Evolutionary conservation across 2,329 filamentous ascomycete genomes (phyloP), one percentile per base, ranked within the genome.

Genomic region (Xylaria polymorpha): DNA sequence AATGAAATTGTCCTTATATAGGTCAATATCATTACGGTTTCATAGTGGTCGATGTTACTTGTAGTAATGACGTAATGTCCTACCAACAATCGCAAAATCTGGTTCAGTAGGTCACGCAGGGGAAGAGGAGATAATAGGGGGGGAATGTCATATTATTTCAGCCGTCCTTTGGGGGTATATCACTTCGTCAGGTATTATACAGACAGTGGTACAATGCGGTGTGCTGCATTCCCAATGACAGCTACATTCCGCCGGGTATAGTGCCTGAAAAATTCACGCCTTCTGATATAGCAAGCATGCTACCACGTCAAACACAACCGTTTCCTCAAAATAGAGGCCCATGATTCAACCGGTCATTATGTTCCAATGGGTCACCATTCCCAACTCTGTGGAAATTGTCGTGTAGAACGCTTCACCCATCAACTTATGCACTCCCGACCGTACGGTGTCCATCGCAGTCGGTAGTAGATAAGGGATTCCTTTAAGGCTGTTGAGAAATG

Each of bases 151-250:
- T 29, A 29, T 22, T 35, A 6, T 37, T 56, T 60, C 32, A 15
- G 29, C 48, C 41, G 7, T 57, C 48, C 32, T 62, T 37, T 57
- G 15, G 35, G 35, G 64, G 60, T 64, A 64, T 57, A 67, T 58
- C 37, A 56, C 18, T 64, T 51, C 51, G 35, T 61, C 50, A 41
- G 56, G 37, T 68, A 62, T 68, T 55, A 63, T 70, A 68, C 68
- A 70, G 57, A 59, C 25, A 25, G 35, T 66, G 35, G 66, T 70
- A 70, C 68, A 70, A 60, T 55, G 66, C 59, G 58, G 32, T 5
- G 10, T 46, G 48, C 62, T 63, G 58, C 25, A 64, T 61, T 62
- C 61, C 50, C 46, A 62, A 62, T 55, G 25, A 32, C 55, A 67
- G 55, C 56, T 50, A 67, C 35, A 61, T 39, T 25, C 37, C 67